Evolutionary conservation across 768 basidiomycete genomes (phyloP).

Genomic region (Lactarius deliciosus): DNA sequence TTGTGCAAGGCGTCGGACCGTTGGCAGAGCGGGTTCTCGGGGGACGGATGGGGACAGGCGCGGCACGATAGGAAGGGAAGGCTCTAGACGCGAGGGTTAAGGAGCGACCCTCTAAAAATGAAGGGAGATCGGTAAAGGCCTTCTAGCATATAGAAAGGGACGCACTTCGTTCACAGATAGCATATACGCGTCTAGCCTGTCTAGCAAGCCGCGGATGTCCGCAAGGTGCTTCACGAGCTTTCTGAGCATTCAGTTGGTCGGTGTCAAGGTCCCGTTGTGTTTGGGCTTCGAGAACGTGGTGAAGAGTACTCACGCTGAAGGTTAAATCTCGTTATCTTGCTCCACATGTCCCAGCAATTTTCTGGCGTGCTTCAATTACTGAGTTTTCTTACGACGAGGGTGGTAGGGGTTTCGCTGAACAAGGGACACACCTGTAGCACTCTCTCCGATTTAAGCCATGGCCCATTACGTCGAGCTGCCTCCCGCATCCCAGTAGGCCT

Average conservation of each 20-base stretch:
- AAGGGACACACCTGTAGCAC: constrained; percentile 52
- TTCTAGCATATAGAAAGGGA: background rate
- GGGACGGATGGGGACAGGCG: no score
- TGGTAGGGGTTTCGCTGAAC: background rate
- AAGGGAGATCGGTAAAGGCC: background rate
- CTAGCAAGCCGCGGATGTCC: constrained; percentile 50
- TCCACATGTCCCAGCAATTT: constrained; percentile 18
- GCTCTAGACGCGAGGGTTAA: no score
- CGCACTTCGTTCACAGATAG: constrained; percentile 54
- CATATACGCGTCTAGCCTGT: constrained; percentile 54
- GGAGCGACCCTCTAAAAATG: constrained; percentile 44
- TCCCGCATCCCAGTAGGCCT: constrained; percentile 42
- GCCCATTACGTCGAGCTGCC: constrained; percentile 45
- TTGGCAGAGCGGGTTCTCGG: no score
- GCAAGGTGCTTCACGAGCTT: constrained; percentile 45
- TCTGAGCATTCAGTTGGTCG: constrained; percentile 38
- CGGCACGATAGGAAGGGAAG: no score
- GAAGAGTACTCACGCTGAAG: background rate
- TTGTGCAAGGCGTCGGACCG: no score
- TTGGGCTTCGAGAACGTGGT: background rate
- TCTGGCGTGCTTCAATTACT: constrained; percentile 24
- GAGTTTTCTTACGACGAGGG: no score
- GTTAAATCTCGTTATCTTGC: constrained; percentile 10
- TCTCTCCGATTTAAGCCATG: constrained; percentile 48
- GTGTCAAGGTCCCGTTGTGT: background rate